These are phyloP conservation scores for Neurospora sp. DNA, from an alignment of 495 filamentous ascomycete species.

Conservation along the genomic window DNA sequence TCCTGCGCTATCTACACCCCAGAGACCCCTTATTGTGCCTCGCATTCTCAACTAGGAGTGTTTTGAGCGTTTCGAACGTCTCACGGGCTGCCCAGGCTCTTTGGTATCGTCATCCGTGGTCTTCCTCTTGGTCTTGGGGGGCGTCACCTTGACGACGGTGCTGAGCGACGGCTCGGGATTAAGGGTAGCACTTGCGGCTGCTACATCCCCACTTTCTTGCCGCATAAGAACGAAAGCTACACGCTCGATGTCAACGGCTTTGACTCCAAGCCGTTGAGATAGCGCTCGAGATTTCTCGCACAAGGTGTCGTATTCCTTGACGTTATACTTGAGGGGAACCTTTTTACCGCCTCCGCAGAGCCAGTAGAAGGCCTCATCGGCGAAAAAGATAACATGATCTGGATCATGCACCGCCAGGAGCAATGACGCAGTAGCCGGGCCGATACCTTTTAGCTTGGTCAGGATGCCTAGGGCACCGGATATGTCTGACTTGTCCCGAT, in stretches of 20 bases:
- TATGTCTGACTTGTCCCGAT: conserved; percentile 35
- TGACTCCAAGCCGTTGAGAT: conserved; percentile 40
- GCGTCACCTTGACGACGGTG: conserved; percentile 2
- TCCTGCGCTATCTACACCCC: not conserved
- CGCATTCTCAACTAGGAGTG: not conserved
- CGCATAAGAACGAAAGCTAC: conserved; percentile 55
- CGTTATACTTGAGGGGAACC: conserved; percentile 49
- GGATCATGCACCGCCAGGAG: conserved; percentile 53
- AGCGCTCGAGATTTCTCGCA: conserved; percentile 35
- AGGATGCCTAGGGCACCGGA: conserved; percentile 40
- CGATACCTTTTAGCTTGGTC: conserved; percentile 49
- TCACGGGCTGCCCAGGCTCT: conserved; percentile 8
- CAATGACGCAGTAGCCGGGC: conserved; percentile 64
- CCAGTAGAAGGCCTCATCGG: conserved; percentile 67
- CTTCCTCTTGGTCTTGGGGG: conserved; percentile 25
- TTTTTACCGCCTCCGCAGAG: conserved; percentile 39
- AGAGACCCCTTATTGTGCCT: not conserved
- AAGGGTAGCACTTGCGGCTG: conserved; percentile 2
- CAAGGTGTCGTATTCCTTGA: conserved; percentile 51
- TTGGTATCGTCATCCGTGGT: conserved; percentile 6
- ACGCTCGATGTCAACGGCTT: conserved; percentile 53
- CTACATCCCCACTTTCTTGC: conserved; percentile 7
- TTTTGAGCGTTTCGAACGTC: conserved; percentile 25
- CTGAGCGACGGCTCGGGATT: not conserved
- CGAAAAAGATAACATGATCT: conserved; percentile 57